phyloP scores from a whole-genome alignment of 1,139 yeast species.

The Waltiozyma sp. region DNA sequence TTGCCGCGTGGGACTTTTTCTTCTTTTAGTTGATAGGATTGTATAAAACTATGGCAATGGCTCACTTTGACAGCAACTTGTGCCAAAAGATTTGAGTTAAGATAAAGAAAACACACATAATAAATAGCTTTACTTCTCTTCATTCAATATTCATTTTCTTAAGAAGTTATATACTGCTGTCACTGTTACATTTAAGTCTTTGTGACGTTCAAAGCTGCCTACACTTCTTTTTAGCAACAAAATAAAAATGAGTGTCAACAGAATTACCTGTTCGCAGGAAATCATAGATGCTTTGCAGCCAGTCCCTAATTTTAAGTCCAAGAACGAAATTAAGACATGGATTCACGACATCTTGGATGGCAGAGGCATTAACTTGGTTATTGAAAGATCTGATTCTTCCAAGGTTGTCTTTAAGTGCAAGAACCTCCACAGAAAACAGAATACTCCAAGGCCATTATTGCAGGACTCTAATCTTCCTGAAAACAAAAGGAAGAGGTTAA shows the following conservation, averaged over 20 bases:
- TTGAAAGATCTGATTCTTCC: slow-evolving; percentile 57
- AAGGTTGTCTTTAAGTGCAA: slow-evolving; percentile 67
- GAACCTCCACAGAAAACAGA: slow-evolving; percentile 23
- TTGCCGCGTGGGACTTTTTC: background rate
- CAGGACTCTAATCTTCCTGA: background rate
- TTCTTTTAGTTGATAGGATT: no score
- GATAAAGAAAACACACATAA: background rate
- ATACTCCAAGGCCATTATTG: slow-evolving; percentile 7
- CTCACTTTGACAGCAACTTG: background rate
- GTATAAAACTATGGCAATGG: background rate
- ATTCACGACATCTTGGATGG: slow-evolving; percentile 35
- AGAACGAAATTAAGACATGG: slow-evolving; percentile 59
- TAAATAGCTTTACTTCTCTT: no score
- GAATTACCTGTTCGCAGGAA: slow-evolving; percentile 15
- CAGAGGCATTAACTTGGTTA: slow-evolving; percentile 50
- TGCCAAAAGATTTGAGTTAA: background rate
- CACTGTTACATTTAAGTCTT: background rate
- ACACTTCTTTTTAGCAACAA: no score
- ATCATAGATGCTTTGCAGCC: slow-evolving; percentile 18
- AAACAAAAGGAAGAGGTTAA: slow-evolving; percentile 8
- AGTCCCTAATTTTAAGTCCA: slow-evolving; percentile 30
- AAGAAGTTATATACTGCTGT: no score
- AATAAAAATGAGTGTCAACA: background rate
- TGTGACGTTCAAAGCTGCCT: background rate
- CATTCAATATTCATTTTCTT: no score